phyloP scores from a whole-genome alignment of 2,329 filamentous ascomycete genomes.

The Sarocladiaceae sp. region DNA sequence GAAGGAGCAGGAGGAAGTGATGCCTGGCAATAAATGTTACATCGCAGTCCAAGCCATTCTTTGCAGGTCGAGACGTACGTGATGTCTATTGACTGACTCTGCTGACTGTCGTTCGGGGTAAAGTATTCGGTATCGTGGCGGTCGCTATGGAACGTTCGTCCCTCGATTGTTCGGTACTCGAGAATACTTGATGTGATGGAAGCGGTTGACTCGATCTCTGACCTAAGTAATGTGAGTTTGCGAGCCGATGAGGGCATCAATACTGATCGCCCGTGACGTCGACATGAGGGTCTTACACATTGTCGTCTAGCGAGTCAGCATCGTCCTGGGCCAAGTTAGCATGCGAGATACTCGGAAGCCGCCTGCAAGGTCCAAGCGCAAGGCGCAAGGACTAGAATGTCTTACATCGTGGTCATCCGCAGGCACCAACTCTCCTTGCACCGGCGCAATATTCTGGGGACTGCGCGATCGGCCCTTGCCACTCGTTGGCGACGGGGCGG shows the following conservation, averaged over 20 bases:
- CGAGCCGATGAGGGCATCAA: no score
- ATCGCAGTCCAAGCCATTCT: background rate
- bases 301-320: background rate
- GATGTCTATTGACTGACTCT: constrained; percentile 15
- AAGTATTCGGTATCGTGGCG: constrained; percentile 10
- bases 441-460: background rate
- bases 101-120: constrained; percentile 19
- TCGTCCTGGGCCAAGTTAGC: no score
- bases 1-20: constrained; percentile 9
- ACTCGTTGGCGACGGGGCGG: background rate
- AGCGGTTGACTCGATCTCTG: constrained; percentile 14
- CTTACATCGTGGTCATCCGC: background rate
- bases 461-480: background rate
- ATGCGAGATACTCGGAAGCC: no score
- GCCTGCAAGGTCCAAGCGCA: no score
- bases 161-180: constrained; percentile 22
- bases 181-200: constrained; percentile 23
- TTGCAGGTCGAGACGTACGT: background rate
- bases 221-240: background rate
- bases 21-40: constrained; percentile 8
- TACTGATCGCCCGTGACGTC: no score
- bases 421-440: background rate
- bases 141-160: constrained; percentile 24
- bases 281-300: background rate
- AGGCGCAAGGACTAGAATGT: no score